Evolutionary conservation across 192 early-diverging fungal genomes (phyloP), one percentile per base, ranked within the genome.

Genomic region (Coemansia sp.): DNA sequence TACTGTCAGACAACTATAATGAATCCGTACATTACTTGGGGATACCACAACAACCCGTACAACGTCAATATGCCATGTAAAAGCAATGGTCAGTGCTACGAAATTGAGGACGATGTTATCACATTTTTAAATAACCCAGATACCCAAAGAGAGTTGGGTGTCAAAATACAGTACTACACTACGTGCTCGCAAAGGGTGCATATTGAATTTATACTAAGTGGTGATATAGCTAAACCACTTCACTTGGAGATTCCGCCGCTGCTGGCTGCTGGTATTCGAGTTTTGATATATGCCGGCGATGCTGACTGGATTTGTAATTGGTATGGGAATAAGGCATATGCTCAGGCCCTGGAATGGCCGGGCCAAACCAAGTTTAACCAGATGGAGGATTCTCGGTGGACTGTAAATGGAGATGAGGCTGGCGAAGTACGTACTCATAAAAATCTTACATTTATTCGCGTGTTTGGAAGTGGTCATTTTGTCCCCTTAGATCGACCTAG

Each of bases 281-380:
- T 97, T 18, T 72, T 99, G 54, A 85, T 97, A 36, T 97, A 97
- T 78, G 92, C 93, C 65, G 96, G 97, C 38, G 95, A 97, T 68
- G 93, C 93, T 3, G 95, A 97, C 78, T 97, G 89, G 75, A 96
- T 96, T 68, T 97, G 95, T 88, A 95, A 95, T 82, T 94, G 90
- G 89, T 86, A 89, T 46, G 91, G 86, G 57, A 97, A 97, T 88
- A 95, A 95, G 88, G 93, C 91, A 0, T 97, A 95, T 94, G 78
- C 90, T 10, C 75, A 93, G 46, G 92, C 89, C 33, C 81, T 99
- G 22, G 87, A 91, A 40, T 99, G 97, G 97, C 74, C 77, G 55
- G 93, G 94, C 43, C 82, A 90, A 76, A 63, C 80, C 1, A 90
- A 84, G 34, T 95, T 94, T 86, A 78, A 86, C 47, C 74, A 75